Base-by-base conservation (phyloP, 2,329 filamentous ascomycete genomes). In the Exophiala xenobiotica region DNA sequence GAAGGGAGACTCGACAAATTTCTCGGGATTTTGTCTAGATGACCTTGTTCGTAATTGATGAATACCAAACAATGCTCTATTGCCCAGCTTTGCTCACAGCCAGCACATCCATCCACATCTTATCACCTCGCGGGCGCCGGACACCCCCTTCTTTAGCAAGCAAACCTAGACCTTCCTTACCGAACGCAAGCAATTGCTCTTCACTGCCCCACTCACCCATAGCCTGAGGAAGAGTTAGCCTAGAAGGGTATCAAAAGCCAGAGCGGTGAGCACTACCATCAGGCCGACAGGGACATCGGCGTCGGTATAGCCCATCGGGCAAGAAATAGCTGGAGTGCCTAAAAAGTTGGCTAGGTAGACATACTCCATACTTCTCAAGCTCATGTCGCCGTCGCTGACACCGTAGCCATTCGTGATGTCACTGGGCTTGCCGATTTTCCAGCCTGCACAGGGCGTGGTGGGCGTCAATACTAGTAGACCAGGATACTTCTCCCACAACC, bases 321-420 rank as follows among this genome's bases (percentile, higher is more conserved):
- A 83, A 39, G 76, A 83, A 9, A 95, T 79, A 1, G 88, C 83
- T 1, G 91, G 91, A 42, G 85, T 84, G 0, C 91, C 91, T 0
- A 78, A 82, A 61, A 90, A 85, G 69, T 96, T 96, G 5, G 90
- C 87, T 27, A 95, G 70, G 80, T 87, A 95, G 12, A 88, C 83
- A 69, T 89, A 96, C 68, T 86, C 82, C 89, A 96, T 95, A 64
- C 81, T 88, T 20, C 80, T 75, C n/a, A 95, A 73, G 12, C 82
- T 84, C 54, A 72, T 75, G 65, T 93, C 90, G 0, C 78, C 85
- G 67, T 96, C 86, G 29, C 78, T 85, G 59, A 89, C 74, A 2
- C 91, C 91, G 40, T 75, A 70, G 12, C 59, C 57, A 31, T 50
- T 54, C n/a, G 56, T 59, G 3, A 83, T 65, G 63, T 90, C 83